Evolutionary conservation across 179 eudicot species (phyloP).

Genomic region (Drosera spatulata): DNA sequence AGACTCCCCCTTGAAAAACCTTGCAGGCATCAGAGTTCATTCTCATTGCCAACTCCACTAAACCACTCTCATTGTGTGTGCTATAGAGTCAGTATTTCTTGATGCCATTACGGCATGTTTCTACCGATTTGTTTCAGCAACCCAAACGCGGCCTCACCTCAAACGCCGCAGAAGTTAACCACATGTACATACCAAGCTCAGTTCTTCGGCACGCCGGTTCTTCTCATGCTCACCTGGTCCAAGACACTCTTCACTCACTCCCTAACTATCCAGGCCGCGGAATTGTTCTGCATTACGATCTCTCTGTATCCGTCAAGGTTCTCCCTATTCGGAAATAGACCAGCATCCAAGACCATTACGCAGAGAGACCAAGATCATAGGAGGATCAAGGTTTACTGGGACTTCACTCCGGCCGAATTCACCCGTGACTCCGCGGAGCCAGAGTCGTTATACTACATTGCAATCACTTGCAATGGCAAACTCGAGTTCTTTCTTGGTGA

Average conservation of each 20-base stretch:
- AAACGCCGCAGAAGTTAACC: conserved; percentile 21
- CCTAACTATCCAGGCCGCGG: conserved; percentile 31
- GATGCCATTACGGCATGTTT: too few relatives aligned
- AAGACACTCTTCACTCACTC: conserved; percentile 35
- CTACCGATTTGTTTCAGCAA: conserved; percentile 44
- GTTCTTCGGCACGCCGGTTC: conserved; percentile 22
- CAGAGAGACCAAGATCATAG: not conserved
- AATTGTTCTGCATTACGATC: conserved; percentile 31
- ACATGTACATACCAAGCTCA: conserved; percentile 45
- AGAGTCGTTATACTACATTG: conserved; percentile 35
- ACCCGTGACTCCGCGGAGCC: conserved; percentile 45
- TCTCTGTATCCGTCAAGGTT: conserved; percentile 30
- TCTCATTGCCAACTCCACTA: too few relatives aligned
- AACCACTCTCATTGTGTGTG: too few relatives aligned
- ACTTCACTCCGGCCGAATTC: conserved; percentile 37
- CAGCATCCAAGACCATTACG: conserved; percentile 23
- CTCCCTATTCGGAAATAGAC: conserved; percentile 28
- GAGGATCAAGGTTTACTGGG: conserved; percentile 38
- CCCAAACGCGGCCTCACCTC: conserved; percentile 11
- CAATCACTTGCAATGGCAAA: conserved; percentile 15
- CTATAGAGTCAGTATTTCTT: too few relatives aligned
- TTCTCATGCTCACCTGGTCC: conserved; percentile 54
- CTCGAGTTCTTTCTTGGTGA: conserved; percentile 43
- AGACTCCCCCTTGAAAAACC: too few relatives aligned
- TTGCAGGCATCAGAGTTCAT: too few relatives aligned